phyloP scores from a whole-genome alignment of 331 rosid genomes.

The Cucumis variabilis region DNA sequence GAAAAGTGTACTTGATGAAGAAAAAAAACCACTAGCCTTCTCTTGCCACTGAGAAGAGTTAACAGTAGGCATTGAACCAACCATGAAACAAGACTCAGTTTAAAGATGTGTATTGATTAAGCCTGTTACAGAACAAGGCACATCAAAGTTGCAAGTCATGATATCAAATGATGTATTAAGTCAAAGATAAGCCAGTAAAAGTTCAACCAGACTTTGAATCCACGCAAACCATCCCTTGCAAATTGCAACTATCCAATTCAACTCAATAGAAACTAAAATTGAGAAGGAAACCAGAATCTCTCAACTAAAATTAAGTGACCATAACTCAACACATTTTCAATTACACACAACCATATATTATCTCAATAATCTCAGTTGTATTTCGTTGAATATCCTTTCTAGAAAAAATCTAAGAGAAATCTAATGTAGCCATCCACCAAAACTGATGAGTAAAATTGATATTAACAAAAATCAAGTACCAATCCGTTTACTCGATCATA shows the following conservation, averaged over 20 bases:
- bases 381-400: background rate
- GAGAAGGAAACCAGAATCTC: background rate
- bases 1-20: conserved; percentile 73
- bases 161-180: background rate
- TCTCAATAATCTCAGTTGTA: background rate
- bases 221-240: background rate
- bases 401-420: background rate
- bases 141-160: background rate
- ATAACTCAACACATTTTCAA: background rate
- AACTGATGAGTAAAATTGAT: background rate
- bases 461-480: background rate
- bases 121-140: conserved; percentile 44
- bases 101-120: conserved; percentile 34
- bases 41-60: conserved; percentile 85
- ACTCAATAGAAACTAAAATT: background rate
- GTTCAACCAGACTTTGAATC: background rate
- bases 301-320: background rate
- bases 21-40: conserved; percentile 85
- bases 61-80: conserved; percentile 77
- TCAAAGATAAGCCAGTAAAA: background rate
- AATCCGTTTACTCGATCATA: background rate
- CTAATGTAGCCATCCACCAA: conserved; percentile 16
- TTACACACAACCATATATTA: background rate
- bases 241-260: background rate
- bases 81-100: conserved; percentile 39